Evolutionary conservation across 768 basidiomycete species (phyloP), one percentile per base, ranked within the genome.

Genomic region (Xerocomus potaroensis): DNA sequence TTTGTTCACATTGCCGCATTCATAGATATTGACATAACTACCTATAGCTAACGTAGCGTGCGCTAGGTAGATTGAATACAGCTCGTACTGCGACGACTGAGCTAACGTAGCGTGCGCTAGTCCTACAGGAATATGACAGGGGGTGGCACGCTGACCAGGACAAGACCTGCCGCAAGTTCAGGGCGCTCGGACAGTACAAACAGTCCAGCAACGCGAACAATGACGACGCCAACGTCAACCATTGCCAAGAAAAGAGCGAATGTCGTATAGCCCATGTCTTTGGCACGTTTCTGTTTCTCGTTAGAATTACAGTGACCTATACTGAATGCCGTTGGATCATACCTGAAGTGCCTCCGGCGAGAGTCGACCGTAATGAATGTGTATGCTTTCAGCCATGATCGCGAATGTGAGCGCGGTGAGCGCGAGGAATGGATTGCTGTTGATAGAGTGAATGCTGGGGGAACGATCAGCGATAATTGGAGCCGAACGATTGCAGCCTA

Each of bases 261-360:
- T 10, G 45, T 53, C 32, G 33, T 41, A 15, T 49, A 48, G 5
- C 60, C 60, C 15, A 56, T 42, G 2, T 12, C 16, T 11, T 43
- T 33, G 10, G 16, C 49, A n/a, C 31, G 35, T 41, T 53, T 48
- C 60, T 61, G 10, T 16, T 23, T 10, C 12, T 21, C n/a, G 21
- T 36, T 12, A 36, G n/a, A n/a, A n/a, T n/a, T n/a, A n/a, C n/a
- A n/a, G n/a, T n/a, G 21, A 1, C 0, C 3, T 6, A 6, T 5
- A 27, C 26, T 6, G 26, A 27, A 5, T 27, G 14, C n/a, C 14
- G 0, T n/a, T n/a, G n/a, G n/a, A n/a, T n/a, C n/a, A 12, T 54
- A 60, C 60, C 55, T 63, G 60, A 1, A 63, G 44, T 22, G 60
- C 38, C 1, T 26, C 19, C 34, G 61, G 43, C 37, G 58, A 43